Conservation (phyloP, 2,329 filamentous ascomycete species). For the Cladobotryum protrusum region DNA sequence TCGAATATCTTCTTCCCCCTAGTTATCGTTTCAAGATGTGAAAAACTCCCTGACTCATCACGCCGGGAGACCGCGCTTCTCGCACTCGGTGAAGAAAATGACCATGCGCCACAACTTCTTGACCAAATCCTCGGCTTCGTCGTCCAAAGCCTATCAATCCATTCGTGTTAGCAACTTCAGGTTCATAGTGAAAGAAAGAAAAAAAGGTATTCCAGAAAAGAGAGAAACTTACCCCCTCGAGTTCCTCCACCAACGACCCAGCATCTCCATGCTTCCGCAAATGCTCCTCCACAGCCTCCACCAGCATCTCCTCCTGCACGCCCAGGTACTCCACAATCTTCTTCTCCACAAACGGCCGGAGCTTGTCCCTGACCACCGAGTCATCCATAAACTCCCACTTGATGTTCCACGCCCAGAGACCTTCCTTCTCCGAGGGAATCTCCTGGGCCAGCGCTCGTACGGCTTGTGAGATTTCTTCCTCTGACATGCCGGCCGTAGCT, state of each 20-base stretch:
- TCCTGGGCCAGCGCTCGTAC: slow-evolving; percentile 78
- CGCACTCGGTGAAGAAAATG: slow-evolving; percentile 93
- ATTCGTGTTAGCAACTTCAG: slow-evolving; percentile 26
- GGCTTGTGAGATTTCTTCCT: slow-evolving; percentile 81
- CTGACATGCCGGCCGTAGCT: slow-evolving; percentile 59
- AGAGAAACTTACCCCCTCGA: slow-evolving; percentile 64
- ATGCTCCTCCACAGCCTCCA: slow-evolving; percentile 87
- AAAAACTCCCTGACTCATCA: slow-evolving; percentile 27
- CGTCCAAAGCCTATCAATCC: slow-evolving; percentile 68
- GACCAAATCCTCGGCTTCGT: slow-evolving; percentile 88
- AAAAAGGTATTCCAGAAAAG: slow-evolving; percentile 2
- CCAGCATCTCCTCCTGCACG: slow-evolving; percentile 90
- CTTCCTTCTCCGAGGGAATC: slow-evolving; percentile 80
- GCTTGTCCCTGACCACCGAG: slow-evolving; percentile 71
- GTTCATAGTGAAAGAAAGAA: not conserved
- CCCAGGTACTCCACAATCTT: slow-evolving; percentile 97
- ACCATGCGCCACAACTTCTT: slow-evolving; percentile 98
- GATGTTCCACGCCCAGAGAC: slow-evolving; percentile 86
- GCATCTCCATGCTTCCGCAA: slow-evolving; percentile 68
- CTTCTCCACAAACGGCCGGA: slow-evolving; percentile 93
- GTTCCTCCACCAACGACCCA: slow-evolving; percentile 73
- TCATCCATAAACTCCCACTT: slow-evolving; percentile 91
- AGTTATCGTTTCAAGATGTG: no score
- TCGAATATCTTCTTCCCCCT: no score
- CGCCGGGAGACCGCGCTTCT: slow-evolving; percentile 77